Conservation (phyloP, 352 stramenopile genomes). For the Globisporangium paddicum region DNA sequence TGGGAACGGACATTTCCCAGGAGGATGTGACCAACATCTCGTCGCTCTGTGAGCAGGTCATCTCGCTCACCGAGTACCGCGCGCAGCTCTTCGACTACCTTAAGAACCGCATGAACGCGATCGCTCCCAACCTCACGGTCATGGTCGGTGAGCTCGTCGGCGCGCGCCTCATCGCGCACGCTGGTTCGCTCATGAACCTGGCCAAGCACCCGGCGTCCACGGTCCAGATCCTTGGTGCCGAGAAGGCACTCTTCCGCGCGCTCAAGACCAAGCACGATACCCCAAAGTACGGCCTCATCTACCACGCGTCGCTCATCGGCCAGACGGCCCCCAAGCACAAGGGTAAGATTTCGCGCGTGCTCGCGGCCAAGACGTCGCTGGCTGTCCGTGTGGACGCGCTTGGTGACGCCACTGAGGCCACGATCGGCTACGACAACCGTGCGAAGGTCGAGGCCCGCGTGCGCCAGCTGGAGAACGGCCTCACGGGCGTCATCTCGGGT, state of each 20-base stretch:
- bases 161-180: slow-evolving; percentile 98
- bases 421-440: slow-evolving; percentile 96
- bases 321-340: slow-evolving; percentile 99
- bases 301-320: slow-evolving; percentile 99
- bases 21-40: slow-evolving; percentile 98
- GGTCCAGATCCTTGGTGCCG: slow-evolving; percentile 98
- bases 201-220: slow-evolving; percentile 99
- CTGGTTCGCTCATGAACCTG: slow-evolving; percentile 99
- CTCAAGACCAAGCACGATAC: slow-evolving; percentile 99
- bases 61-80: slow-evolving; percentile 86
- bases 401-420: slow-evolving; percentile 93
- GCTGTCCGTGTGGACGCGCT: slow-evolving; percentile 99
- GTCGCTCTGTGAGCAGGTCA: slow-evolving; percentile 90
- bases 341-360: slow-evolving; percentile 98
- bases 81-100: slow-evolving; percentile 99
- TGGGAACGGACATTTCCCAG: slow-evolving; percentile 99
- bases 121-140: slow-evolving; percentile 99
- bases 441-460: slow-evolving; percentile 98
- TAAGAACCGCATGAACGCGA: slow-evolving; percentile 99
- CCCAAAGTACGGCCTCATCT: slow-evolving; percentile 99
- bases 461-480: slow-evolving; percentile 96
- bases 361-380: slow-evolving; percentile 98
- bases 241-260: slow-evolving; percentile 99
- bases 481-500: slow-evolving; percentile 75
- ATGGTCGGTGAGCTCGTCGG: slow-evolving; percentile 99